These are phyloP conservation scores for Gynandropsis gynandra DNA, from an alignment of 345 rosid genomes.

Conservation along the genomic window DNA sequence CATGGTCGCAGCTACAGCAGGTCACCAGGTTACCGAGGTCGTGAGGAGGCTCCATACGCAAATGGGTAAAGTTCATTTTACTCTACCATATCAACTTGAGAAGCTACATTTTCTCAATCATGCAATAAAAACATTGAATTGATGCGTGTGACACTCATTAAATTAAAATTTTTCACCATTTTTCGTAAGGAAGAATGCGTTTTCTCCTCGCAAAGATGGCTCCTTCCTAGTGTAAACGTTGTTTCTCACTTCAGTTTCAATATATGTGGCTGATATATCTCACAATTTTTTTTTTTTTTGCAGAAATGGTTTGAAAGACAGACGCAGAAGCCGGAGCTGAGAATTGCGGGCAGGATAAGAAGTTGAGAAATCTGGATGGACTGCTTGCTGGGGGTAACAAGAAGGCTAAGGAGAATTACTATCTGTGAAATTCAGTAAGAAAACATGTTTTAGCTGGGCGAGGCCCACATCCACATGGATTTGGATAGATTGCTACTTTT, in stretches of 20 bases:
- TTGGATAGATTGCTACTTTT: constrained; percentile 65
- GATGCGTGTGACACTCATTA: constrained; percentile 1
- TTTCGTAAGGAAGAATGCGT: background rate
- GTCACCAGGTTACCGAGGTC: constrained; percentile 81
- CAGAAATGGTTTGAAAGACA: constrained; percentile 81
- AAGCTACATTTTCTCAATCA: background rate
- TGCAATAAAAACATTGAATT: constrained; percentile 1
- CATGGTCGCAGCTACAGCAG: constrained; percentile 83
- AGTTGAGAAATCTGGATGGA: constrained; percentile 2
- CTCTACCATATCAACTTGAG: background rate
- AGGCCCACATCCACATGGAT: constrained; percentile 47
- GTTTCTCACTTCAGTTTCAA: background rate
- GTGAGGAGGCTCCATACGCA: constrained; percentile 78
- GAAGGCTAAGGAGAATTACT: constrained; percentile 48
- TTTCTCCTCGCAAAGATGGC: background rate
- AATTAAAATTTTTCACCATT: background rate
- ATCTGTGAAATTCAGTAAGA: constrained; percentile 50
- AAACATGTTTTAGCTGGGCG: constrained; percentile 42
- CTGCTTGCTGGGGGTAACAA: constrained; percentile 25
- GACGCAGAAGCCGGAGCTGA: constrained; percentile 93
- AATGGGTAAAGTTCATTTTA: constrained; percentile 53
- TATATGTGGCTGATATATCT: background rate
- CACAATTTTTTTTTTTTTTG: constrained; percentile 14
- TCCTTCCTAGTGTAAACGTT: background rate
- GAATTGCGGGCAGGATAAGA: constrained; percentile 15